phyloP scores from a whole-genome alignment of 2,329 filamentous ascomycete genomes.

The Neonectria punicea region DNA sequence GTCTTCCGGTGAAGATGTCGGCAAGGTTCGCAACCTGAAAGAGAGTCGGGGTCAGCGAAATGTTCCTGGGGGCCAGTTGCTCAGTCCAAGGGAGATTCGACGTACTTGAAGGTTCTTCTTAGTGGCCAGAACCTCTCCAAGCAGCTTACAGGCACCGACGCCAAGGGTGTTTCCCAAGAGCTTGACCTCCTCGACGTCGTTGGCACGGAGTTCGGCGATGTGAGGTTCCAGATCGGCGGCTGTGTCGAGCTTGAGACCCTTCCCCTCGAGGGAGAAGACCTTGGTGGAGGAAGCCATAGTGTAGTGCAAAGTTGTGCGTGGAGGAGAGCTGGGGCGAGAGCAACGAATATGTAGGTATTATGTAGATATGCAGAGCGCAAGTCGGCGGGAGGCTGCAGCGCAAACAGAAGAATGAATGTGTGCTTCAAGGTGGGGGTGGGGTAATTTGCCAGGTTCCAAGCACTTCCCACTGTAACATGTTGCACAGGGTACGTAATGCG shows the following conservation, averaged over 20 bases:
- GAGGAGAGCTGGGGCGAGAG: conserved; percentile 17
- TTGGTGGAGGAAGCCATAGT: conserved; percentile 58
- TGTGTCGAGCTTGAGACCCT: conserved; percentile 90
- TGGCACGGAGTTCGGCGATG: conserved; percentile 78
- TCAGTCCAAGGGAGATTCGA: background rate
- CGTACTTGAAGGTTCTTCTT: conserved; percentile 83
- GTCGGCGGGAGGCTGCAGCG: conserved; percentile 22
- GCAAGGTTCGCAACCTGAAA: conserved; percentile 84
- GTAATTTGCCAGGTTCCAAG: conserved; percentile 12
- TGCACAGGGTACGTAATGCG: background rate
- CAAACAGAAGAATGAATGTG: conserved; percentile 27
- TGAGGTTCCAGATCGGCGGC: conserved; percentile 87
- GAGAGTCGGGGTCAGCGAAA: conserved; percentile 9
- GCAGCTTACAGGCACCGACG: conserved; percentile 84
- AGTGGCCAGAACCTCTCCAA: conserved; percentile 84
- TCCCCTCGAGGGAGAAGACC: conserved; percentile 90
- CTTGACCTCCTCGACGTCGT: conserved; percentile 85
- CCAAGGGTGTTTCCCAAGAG: conserved; percentile 94
- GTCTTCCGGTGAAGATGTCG: conserved; percentile 96
- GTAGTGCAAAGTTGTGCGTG: conserved; percentile 3
- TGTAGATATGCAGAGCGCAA: conserved; percentile 18
- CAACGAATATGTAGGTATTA: conserved; percentile 15
- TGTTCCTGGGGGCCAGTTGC: background rate
- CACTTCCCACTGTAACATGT: background rate
- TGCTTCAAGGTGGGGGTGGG: conserved; percentile 43